Evolutionary conservation across 129 eudicot genomes (phyloP).

Genomic region (Chrysanthemum makinoi): DNA sequence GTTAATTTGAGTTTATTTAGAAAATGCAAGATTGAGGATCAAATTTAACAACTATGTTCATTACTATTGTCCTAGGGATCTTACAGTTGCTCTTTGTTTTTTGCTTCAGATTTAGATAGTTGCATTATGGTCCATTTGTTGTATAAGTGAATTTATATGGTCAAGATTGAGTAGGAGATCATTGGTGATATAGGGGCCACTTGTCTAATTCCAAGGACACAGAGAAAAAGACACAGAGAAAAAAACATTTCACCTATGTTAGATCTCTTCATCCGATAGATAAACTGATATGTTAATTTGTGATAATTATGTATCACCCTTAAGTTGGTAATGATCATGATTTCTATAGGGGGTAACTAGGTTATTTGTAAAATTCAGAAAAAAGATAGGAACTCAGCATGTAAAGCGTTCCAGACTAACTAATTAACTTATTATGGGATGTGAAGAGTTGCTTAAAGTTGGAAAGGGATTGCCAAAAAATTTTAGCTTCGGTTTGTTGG

Average conservation of each 20-base stretch:
- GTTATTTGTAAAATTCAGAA: neutral
- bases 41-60: neutral
- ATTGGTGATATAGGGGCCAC: constrained; percentile 10
- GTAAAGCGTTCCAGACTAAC: neutral
- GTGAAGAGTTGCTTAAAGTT: neutral
- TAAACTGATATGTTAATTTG: neutral
- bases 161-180: constrained; percentile 2
- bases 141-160: constrained; percentile 1
- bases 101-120: constrained; percentile 8
- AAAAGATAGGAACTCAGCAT: neutral
- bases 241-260: neutral
- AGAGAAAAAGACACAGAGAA: neutral
- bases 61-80: neutral
- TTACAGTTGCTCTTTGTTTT: neutral
- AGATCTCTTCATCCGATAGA: neutral
- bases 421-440: neutral
- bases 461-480: neutral
- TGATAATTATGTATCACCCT: neutral
- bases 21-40: constrained; percentile 14
- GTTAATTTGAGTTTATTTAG: constrained; percentile 3
- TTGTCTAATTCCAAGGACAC: constrained; percentile 7
- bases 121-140: neutral
- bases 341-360: neutral
- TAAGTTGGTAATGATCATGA: neutral
- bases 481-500: constrained; percentile 7